These are phyloP conservation scores for Epicoccum nigrum DNA, from an alignment of 2,329 filamentous ascomycete genomes.

Conservation along the genomic window DNA sequence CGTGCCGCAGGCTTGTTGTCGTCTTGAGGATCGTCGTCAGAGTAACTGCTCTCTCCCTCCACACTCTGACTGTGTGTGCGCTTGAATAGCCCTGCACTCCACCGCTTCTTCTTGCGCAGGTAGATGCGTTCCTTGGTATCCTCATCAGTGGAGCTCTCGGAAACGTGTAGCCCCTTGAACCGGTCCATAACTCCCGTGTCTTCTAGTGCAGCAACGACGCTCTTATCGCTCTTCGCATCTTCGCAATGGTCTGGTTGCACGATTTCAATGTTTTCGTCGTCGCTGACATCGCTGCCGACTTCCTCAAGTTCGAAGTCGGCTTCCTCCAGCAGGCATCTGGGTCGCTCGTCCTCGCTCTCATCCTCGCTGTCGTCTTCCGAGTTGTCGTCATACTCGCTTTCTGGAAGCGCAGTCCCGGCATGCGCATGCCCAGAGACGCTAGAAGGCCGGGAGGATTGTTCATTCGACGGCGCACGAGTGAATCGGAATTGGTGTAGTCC, in stretches of 20 bases:
- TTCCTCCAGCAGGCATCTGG: conserved; percentile 34
- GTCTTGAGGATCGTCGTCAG: conserved; percentile 50
- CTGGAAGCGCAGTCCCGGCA: conserved; percentile 37
- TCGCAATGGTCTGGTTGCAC: conserved; percentile 53
- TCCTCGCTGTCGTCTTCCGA: conserved; percentile 24
- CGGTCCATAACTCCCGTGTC: conserved; percentile 38
- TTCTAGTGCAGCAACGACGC: conserved; percentile 33
- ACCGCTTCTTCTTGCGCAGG: conserved; percentile 48
- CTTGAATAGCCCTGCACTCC: conserved; percentile 53
- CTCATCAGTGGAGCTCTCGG: conserved; percentile 42
- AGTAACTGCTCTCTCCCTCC: conserved; percentile 52
- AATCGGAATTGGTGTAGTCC: conserved; percentile 46
- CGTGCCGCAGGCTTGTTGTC: conserved; percentile 49
- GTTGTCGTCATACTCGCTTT: conserved; percentile 38
- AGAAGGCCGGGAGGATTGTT: conserved; percentile 46
- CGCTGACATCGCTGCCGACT: conserved; percentile 47
- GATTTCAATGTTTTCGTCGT: conserved; percentile 52
- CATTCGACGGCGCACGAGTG: conserved; percentile 42
- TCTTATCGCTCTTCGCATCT: conserved; percentile 49
- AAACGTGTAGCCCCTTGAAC: conserved; percentile 46
- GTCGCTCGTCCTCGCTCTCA: conserved; percentile 30
- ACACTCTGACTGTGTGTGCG: conserved; percentile 54
- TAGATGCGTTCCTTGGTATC: conserved; percentile 40
- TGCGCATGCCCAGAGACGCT: conserved; percentile 44
- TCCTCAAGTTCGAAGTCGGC: conserved; percentile 53